These are phyloP conservation scores for Arthroderma sp. DNA, from an alignment of 2,329 filamentous ascomycete species.

Conservation along the genomic window DNA sequence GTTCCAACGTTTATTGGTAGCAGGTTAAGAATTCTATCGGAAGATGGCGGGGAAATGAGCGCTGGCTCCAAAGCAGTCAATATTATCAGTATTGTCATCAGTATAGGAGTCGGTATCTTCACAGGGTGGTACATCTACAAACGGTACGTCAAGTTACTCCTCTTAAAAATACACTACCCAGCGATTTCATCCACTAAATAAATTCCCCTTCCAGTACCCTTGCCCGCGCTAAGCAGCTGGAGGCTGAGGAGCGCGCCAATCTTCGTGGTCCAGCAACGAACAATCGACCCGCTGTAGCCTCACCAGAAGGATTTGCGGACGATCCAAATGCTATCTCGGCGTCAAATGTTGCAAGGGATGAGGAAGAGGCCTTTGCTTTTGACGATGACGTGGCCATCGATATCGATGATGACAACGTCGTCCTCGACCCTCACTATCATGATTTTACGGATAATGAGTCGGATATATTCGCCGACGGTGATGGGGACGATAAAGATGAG, in stretches of 20 bases:
- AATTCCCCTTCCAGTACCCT: conserved; percentile 28
- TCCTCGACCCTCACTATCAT: conserved; percentile 31
- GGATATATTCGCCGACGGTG: conserved; percentile 35
- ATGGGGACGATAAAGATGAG: conserved; percentile 26
- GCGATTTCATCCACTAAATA: not conserved
- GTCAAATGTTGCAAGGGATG: conserved; percentile 31
- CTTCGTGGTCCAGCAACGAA: conserved; percentile 26
- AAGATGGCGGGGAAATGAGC: conserved; percentile 73
- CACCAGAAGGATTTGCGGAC: conserved; percentile 20
- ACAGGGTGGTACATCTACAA: conserved; percentile 81
- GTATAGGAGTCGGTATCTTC: conserved; percentile 55
- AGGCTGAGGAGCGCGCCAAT: conserved; percentile 35
- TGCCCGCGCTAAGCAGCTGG: conserved; percentile 38
- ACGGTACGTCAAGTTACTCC: conserved; percentile 29
- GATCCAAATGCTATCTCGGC: conserved; percentile 32
- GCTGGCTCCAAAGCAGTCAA: conserved; percentile 65
- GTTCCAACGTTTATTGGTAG: conserved; percentile 88
- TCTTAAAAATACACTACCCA: not conserved
- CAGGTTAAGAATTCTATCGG: conserved; percentile 69
- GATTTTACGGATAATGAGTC: conserved; percentile 44
- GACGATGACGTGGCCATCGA: conserved; percentile 32
- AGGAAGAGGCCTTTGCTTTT: conserved; percentile 35
- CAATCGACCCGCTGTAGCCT: conserved; percentile 11
- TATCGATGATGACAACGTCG: conserved; percentile 37
- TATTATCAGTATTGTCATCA: conserved; percentile 66